A percentile compares a stretch with the other conserved stretches of the same genome.
Evolutionary conservation across 495 filamentous ascomycete species (phyloP).

Genomic region (Penicillium lividum): DNA sequence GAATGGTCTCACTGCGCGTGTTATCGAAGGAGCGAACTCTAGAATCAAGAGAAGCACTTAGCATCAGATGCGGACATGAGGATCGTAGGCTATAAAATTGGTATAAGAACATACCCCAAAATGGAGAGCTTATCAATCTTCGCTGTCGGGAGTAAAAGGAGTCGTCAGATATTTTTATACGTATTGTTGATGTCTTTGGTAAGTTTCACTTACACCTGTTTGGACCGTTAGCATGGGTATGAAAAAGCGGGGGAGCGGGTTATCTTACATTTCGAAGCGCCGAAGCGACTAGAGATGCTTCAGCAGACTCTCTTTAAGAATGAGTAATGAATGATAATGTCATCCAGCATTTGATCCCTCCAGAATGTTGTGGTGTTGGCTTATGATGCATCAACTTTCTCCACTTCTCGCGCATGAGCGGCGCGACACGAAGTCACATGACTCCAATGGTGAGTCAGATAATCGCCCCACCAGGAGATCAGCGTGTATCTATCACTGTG

Average conservation of each 20-base stretch:
- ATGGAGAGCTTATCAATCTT: constrained; percentile 91
- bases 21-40: constrained; percentile 93
- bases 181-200: not conserved
- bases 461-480: constrained; percentile 28
- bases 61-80: not conserved
- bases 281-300: not conserved
- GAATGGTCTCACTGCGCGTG: constrained; percentile 72
- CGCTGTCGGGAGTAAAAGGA: constrained; percentile 35
- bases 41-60: constrained; percentile 2
- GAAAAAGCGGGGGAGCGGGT: not conserved
- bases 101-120: constrained; percentile 55
- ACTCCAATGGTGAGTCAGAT: constrained; percentile 1
- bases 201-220: constrained; percentile 33
- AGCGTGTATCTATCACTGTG: constrained; percentile 14
- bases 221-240: not conserved
- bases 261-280: not conserved
- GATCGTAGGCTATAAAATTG: not conserved
- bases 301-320: not conserved
- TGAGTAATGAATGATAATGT: not conserved
- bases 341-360: not conserved
- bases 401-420: constrained; percentile 25
- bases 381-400: constrained; percentile 27
- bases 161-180: constrained; percentile 12
- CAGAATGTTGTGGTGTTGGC: not conserved
- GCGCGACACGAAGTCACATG: constrained; percentile 39